Evolutionary conservation across 345 rosid genomes (phyloP).

Genomic region (Arabis alpina): DNA sequence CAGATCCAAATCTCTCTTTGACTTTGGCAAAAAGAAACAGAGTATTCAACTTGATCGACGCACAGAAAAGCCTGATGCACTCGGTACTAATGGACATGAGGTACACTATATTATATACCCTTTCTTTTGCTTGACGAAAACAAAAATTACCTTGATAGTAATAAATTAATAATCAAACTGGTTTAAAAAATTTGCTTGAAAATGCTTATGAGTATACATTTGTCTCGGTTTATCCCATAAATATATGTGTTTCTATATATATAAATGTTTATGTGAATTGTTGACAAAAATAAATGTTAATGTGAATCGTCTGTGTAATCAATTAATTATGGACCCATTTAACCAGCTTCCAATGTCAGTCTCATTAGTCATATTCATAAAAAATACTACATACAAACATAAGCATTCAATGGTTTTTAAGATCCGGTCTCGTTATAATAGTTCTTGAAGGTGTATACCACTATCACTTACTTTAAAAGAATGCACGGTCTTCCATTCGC

Average conservation of each 20-base stretch:
- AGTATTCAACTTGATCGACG: slow-evolving; percentile 42
- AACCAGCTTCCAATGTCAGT: slow-evolving; percentile 42
- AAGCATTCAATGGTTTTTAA: slow-evolving; percentile 39
- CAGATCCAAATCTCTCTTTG: slow-evolving; percentile 90
- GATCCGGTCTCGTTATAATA: slow-evolving; percentile 42
- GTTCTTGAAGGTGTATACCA: slow-evolving; percentile 27
- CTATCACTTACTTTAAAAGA: background rate
- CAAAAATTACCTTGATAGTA: background rate
- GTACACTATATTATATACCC: slow-evolving; percentile 40
- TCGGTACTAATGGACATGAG: slow-evolving; percentile 81
- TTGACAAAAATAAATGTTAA: background rate
- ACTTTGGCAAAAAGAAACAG: slow-evolving; percentile 70
- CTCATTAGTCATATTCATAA: slow-evolving; percentile 7
- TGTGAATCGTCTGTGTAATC: slow-evolving; percentile 27
- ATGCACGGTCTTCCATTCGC: background rate
- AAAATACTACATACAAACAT: slow-evolving; percentile 36
- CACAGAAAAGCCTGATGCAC: slow-evolving; percentile 73
- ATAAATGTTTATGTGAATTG: background rate
- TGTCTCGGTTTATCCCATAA: background rate
- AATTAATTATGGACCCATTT: slow-evolving; percentile 40
- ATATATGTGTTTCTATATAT: background rate
- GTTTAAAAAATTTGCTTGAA: background rate
- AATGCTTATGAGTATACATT: background rate
- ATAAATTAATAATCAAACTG: background rate
- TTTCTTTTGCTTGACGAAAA: background rate